Evolutionary conservation across 73 alveolate species (phyloP), one percentile per base, ranked within the genome.

Genomic region (Symbiodinium pilosum): DNA sequence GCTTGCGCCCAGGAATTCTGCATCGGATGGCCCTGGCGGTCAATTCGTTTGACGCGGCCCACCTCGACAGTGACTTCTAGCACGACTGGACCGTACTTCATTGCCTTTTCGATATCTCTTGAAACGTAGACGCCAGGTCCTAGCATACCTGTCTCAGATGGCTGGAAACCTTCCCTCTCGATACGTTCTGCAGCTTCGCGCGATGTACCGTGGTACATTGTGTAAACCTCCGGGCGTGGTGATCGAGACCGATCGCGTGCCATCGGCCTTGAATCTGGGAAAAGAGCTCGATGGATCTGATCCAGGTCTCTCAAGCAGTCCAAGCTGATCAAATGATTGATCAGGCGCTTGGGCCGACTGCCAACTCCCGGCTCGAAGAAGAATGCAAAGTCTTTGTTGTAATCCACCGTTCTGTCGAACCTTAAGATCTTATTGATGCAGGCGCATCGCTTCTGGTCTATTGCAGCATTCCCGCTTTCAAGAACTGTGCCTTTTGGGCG

Each of bases 371-470:
- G 77, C 28, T 21, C 36, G 28, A 85, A 85, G 81, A 85, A 44
- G 28, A 85, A 85, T 75, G 75, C 56, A 28, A 85, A 85, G 40
- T 44, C 93, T 21, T 43, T 44, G 40, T 85, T 43, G 93, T 85
- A 85, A 77, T 85, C 93, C 14, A 85, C 47, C 51, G 93, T 85
- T 39, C 40, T 32, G 77, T 85, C 77, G 64, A 85, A 85, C 5
- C 81, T 68, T n/a, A 85, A 68, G 40, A 85, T n/a, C 51, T 85
- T 85, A 47, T 85, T 85, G 93, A 85, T 85, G 81, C 93, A 85
- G 39, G 93, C 93, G 77, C 93, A 85, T n/a, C 93, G 75, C 77
- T 83, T 85, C 34, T 34, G 36, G 28, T 85, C 93, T 36, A 44
- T 38, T 8, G 81, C 93, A 2, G 36, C 75, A 5, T 44, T 85